Percentiles rank a stretch among this genome's conserved stretches.
Conservation (phyloP, 108 stramenopile genomes). For the Chaetoceros muelleri region DNA sequence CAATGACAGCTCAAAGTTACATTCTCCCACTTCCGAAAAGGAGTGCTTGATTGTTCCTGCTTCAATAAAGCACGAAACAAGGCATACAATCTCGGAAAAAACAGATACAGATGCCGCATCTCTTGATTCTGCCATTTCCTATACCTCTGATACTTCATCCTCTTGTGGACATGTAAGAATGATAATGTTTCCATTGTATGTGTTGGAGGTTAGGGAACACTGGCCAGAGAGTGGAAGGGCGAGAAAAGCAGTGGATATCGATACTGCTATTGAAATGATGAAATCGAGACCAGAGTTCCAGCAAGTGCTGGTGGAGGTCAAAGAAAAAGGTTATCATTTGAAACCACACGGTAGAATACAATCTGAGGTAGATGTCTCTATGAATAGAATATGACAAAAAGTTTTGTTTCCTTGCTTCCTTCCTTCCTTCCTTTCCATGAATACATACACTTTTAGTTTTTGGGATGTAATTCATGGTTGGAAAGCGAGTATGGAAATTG, state of each 20-base stretch:
- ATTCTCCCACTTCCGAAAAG: too few relatives aligned
- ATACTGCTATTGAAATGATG: conserved; percentile 62
- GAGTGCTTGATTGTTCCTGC: too few relatives aligned
- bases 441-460: too few relatives aligned
- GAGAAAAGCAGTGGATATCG: conserved; percentile 65
- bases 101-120: not conserved
- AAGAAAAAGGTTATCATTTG: conserved; percentile 47
- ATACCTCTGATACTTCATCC: conserved; percentile 28
- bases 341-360: not conserved
- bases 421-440: too few relatives aligned
- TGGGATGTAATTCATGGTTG: too few relatives aligned
- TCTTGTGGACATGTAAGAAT: conserved; percentile 46
- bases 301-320: conserved; percentile 44
- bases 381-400: too few relatives aligned
- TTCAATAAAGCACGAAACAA: conserved; percentile 4
- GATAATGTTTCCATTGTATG: conserved; percentile 73
- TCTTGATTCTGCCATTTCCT: conserved; percentile 20
- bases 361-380: not conserved
- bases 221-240: conserved; percentile 84
- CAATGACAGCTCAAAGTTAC: too few relatives aligned
- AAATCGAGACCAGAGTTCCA: conserved; percentile 54
- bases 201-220: conserved; percentile 53
- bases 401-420: too few relatives aligned
- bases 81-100: not conserved
- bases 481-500: too few relatives aligned